A percentile compares a stretch with the other conserved stretches of the same genome.
These are phyloP conservation scores for Rhizopogon vulgaris DNA, from an alignment of 768 basidiomycete species.

Conservation along the genomic window DNA sequence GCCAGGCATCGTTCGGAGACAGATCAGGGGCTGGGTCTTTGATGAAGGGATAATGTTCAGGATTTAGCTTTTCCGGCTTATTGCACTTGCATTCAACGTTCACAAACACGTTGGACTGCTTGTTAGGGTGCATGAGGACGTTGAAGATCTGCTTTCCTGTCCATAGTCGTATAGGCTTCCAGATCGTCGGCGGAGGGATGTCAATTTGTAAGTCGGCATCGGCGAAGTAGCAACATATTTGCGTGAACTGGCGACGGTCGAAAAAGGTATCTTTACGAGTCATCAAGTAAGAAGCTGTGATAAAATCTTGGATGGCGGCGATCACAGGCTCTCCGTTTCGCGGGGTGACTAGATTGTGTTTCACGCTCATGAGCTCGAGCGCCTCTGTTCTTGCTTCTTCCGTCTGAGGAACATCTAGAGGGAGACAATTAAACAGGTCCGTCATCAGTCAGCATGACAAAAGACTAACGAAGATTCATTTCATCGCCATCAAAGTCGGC, in stretches of 20 bases:
- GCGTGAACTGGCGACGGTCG: slow-evolving; percentile 90
- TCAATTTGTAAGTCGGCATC: slow-evolving; percentile 92
- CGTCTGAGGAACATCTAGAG: slow-evolving; percentile 91
- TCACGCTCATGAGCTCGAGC: slow-evolving; percentile 93
- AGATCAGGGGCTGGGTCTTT: slow-evolving; percentile 66
- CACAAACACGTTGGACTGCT: slow-evolving; percentile 71
- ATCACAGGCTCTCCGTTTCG: slow-evolving; percentile 99
- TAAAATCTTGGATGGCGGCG: slow-evolving; percentile 99
- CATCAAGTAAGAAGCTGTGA: slow-evolving; percentile 95
- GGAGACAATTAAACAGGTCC: not conserved
- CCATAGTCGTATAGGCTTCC: slow-evolving; percentile 92
- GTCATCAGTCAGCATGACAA: no score
- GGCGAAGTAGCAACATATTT: slow-evolving; percentile 91
- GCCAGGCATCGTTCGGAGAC: slow-evolving; percentile 95
- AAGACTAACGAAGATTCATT: slow-evolving; percentile 90
- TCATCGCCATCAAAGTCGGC: slow-evolving; percentile 99
- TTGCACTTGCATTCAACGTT: slow-evolving; percentile 97
- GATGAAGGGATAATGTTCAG: slow-evolving; percentile 53
- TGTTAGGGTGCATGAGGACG: slow-evolving; percentile 93
- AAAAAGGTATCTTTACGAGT: slow-evolving; percentile 91
- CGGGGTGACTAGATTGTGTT: slow-evolving; percentile 95
- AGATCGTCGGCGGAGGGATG: slow-evolving; percentile 89
- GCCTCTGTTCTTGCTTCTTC: slow-evolving; percentile 98
- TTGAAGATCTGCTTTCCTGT: slow-evolving; percentile 99
- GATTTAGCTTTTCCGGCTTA: slow-evolving; percentile 73